phyloP scores from a whole-genome alignment of 768 basidiomycete genomes.

The Lactarius sanguifluus region DNA sequence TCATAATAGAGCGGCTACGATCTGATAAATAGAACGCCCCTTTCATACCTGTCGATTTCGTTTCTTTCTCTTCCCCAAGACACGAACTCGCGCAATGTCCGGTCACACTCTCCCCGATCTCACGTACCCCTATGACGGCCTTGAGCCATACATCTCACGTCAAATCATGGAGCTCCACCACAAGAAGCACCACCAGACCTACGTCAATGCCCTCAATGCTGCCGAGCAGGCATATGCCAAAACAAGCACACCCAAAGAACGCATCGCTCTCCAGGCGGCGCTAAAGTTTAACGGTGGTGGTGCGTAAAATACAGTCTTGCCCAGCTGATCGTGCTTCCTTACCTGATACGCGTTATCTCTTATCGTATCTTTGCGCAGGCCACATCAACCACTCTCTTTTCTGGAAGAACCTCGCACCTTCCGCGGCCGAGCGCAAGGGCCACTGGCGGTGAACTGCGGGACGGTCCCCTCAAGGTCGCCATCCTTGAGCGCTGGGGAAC shows the following conservation, averaged over 20 bases:
- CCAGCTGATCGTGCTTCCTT: not conserved
- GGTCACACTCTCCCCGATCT: conserved; percentile 63
- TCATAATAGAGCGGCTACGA: not conserved
- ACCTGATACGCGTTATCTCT: conserved; percentile 3
- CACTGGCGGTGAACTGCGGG: conserved; percentile 54
- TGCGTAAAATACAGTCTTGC: conserved; percentile 38
- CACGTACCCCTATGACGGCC: conserved; percentile 80
- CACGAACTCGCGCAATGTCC: conserved; percentile 27
- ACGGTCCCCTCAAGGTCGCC: conserved; percentile 66
- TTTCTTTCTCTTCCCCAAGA: conserved; percentile 20
- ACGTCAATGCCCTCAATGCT: conserved; percentile 88
- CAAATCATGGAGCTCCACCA: conserved; percentile 97
- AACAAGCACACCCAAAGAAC: conserved; percentile 67
- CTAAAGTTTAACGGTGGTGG: conserved; percentile 98
- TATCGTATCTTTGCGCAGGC: conserved; percentile 43
- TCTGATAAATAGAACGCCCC: conserved; percentile 26
- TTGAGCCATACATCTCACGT: conserved; percentile 89
- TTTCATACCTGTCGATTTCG: not conserved
- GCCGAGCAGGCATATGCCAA: conserved; percentile 78
- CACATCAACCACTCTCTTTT: conserved; percentile 96
- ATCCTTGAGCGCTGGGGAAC: conserved; percentile 65
- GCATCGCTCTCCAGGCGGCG: conserved; percentile 85
- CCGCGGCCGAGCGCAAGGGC: conserved; percentile 52
- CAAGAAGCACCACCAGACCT: conserved; percentile 93
- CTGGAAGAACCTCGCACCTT: conserved; percentile 90